Conservation (phyloP, 257 asterid species). For the Leonotis leonurus region DNA sequence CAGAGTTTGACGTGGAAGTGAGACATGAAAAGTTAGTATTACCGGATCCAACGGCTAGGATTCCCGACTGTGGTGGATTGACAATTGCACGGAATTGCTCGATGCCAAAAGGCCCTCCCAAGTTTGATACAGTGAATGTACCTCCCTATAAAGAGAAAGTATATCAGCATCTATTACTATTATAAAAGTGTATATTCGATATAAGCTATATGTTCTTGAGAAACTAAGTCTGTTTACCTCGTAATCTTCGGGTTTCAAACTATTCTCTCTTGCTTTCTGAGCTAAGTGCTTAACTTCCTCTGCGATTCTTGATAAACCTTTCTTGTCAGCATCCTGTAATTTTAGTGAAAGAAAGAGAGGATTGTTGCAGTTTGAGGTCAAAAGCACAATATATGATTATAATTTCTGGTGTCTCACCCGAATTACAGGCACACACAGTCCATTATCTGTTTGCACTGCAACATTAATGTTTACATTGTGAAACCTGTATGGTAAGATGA, state of each 20-base stretch:
- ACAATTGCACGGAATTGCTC: conserved; percentile 93
- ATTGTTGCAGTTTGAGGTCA: not conserved
- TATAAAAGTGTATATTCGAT: not conserved
- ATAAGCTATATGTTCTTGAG: not conserved
- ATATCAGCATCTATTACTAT: not conserved
- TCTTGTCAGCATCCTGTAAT: conserved; percentile 92
- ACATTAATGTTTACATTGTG: conserved; percentile 78
- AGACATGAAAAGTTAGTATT: not conserved
- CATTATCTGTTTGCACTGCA: conserved; percentile 96
- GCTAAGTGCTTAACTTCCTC: conserved; percentile 81
- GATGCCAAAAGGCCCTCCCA: conserved; percentile 94
- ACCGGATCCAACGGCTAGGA: conserved; percentile 95
- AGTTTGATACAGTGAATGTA: conserved; percentile 82
- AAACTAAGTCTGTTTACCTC: conserved; percentile 43
- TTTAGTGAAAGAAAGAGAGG: conserved; percentile 7
- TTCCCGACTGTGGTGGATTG: conserved; percentile 93
- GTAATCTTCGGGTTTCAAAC: conserved; percentile 85
- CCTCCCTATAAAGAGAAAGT: conserved; percentile 59
- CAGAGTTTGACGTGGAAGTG: not conserved
- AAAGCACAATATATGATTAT: not conserved
- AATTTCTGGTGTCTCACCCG: conserved; percentile 33
- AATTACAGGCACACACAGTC: conserved; percentile 75
- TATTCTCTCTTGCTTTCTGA: conserved; percentile 78
- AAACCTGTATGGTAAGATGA: conserved; percentile 42
- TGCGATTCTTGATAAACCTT: conserved; percentile 66